These are phyloP conservation scores for Coniochaeta sp. DNA, from an alignment of 2,329 filamentous ascomycete species.

Conservation along the genomic window DNA sequence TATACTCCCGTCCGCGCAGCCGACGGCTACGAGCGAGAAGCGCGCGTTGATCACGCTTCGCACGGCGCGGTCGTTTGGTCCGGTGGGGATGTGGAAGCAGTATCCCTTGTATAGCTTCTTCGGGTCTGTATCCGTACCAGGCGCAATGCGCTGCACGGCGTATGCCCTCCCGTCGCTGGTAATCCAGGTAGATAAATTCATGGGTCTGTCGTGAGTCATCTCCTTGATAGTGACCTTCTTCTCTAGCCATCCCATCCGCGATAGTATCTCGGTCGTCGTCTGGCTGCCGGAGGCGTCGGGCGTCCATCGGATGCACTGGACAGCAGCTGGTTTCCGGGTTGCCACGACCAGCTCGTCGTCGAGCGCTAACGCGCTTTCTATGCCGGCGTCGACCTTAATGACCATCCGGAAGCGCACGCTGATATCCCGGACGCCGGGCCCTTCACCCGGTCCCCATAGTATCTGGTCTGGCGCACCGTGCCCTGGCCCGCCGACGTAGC, in stretches of 20 bases:
- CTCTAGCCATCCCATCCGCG: constrained; percentile 77
- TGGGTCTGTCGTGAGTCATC: constrained; percentile 91
- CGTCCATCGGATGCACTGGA: constrained; percentile 94
- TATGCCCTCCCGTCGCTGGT: constrained; percentile 83
- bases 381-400: constrained; percentile 95
- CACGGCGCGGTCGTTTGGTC: constrained; percentile 52
- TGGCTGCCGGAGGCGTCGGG: constrained; percentile 76
- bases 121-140: constrained; percentile 29
- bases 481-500: constrained; percentile 50
- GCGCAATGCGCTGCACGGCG: constrained; percentile 69
- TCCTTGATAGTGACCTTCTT: constrained; percentile 71
- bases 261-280: constrained; percentile 84
- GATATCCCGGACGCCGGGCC: constrained; percentile 73
- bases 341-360: constrained; percentile 92
- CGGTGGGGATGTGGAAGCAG: constrained; percentile 74
- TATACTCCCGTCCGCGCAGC: constrained; percentile 71
- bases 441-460: constrained; percentile 72
- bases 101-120: constrained; percentile 80
- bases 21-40: constrained; percentile 88
- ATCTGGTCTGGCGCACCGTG: constrained; percentile 53
- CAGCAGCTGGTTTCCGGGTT: constrained; percentile 83
- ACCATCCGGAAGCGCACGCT: constrained; percentile 94
- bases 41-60: constrained; percentile 85
- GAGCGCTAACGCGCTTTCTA: constrained; percentile 77
- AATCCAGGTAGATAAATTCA: constrained; percentile 93